Percentiles rank a stretch among this genome's conserved stretches.
phyloP scores from a whole-genome alignment of 768 basidiomycete species.

The Cystofilobasidium macerans region DNA sequence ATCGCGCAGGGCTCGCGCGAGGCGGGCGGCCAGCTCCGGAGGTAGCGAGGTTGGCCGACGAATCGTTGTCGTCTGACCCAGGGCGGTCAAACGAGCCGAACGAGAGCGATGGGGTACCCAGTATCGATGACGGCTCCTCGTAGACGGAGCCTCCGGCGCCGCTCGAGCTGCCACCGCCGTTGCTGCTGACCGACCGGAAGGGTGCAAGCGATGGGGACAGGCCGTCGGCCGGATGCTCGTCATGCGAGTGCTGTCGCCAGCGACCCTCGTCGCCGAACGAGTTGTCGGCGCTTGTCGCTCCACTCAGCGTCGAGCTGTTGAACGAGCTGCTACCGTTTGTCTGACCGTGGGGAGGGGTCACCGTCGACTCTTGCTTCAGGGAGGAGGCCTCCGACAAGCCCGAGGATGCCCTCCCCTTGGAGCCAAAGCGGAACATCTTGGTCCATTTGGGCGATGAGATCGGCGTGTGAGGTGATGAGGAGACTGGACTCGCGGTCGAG shows the following conservation, averaged over 20 bases:
- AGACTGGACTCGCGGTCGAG: neutral
- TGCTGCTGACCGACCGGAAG: neutral
- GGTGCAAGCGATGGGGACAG: neutral
- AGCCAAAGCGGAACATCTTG: constrained; percentile 22
- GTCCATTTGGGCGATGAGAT: constrained; percentile 17
- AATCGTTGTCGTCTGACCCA: neutral
- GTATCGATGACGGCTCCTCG: neutral
- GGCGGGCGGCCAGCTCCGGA: neutral
- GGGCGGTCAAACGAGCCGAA: neutral
- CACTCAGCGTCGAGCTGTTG: constrained; percentile 3
- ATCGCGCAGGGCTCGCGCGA: neutral
- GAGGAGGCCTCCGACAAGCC: constrained; percentile 50
- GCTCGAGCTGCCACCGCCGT: neutral
- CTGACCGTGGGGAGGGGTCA: constrained; percentile 40
- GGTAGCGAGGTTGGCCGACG: neutral
- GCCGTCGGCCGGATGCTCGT: neutral
- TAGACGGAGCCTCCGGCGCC: neutral
- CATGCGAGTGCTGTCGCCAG: constrained; percentile 1
- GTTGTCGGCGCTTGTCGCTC: neutral
- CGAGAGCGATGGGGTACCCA: neutral
- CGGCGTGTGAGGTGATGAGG: neutral
- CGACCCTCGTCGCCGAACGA: neutral
- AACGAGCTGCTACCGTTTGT: neutral
- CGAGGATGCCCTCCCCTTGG: constrained; percentile 46
- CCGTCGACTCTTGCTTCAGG: constrained; percentile 32